Evolutionary conservation across 2,329 filamentous ascomycete species (phyloP).

Genomic region (Elsinoe batatas): DNA sequence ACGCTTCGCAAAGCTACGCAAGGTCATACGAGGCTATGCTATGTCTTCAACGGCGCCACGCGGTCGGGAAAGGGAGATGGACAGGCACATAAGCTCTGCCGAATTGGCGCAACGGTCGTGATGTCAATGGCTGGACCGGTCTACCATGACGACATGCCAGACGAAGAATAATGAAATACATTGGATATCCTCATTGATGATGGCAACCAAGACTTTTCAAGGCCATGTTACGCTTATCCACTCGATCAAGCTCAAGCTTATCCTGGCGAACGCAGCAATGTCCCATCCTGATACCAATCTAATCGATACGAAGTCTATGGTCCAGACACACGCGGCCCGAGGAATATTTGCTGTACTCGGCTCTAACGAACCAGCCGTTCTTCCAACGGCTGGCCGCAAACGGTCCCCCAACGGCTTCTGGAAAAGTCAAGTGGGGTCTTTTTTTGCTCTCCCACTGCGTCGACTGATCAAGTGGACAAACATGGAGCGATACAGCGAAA

Average conservation of each 20-base stretch:
- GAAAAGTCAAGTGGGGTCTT: neutral
- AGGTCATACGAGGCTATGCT: neutral
- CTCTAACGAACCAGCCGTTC: neutral
- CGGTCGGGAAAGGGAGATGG: neutral
- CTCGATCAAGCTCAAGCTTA: neutral
- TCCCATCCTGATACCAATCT: constrained; percentile 1
- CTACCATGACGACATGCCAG: neutral
- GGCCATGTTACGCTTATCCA: neutral
- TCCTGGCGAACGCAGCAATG: neutral
- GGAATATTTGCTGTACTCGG: neutral
- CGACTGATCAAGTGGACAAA: neutral
- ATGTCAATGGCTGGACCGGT: constrained; percentile 6
- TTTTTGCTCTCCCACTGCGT: neutral
- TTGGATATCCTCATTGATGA: neutral
- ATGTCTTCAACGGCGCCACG: neutral
- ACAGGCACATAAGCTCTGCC: neutral
- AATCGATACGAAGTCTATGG: neutral
- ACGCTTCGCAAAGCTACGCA: neutral
- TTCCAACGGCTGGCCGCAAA: neutral
- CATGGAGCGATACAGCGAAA: neutral
- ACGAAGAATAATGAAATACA: neutral
- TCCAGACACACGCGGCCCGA: neutral
- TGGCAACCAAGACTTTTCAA: neutral
- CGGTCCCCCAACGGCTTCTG: constrained; percentile 8
- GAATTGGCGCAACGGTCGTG: neutral